Conservation (phyloP, 441 rosid genomes). For the Flueggea neowawraea region DNA sequence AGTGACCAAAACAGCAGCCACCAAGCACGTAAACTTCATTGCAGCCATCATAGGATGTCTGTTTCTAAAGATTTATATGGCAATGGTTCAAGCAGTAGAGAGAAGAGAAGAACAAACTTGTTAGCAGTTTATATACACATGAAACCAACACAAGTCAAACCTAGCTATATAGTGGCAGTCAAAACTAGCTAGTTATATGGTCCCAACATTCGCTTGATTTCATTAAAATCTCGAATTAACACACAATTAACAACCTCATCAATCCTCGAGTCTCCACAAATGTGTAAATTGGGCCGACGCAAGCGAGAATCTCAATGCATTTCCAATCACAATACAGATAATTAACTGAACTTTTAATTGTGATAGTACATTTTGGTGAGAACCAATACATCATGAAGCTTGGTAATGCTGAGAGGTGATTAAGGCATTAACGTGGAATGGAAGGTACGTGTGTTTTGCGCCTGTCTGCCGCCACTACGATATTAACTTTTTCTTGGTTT, state of each 20-base stretch:
- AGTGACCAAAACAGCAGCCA: slow-evolving; percentile 11
- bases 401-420: too few relatives aligned
- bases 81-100: slow-evolving; percentile 4
- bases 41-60: slow-evolving; percentile 10
- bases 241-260: slow-evolving; percentile 17
- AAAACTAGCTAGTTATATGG: not conserved
- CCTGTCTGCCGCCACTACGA: slow-evolving; percentile 63
- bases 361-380: not conserved
- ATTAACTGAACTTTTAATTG: not conserved
- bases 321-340: not conserved
- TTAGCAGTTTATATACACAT: slow-evolving; percentile 1
- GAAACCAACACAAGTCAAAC: slow-evolving; percentile 1
- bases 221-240: not conserved
- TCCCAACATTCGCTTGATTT: slow-evolving; percentile 19
- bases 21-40: slow-evolving; percentile 8
- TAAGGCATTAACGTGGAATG: slow-evolving; percentile 26
- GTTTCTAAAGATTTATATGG: slow-evolving; percentile 2
- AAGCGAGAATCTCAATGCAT: slow-evolving; percentile 27
- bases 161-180: slow-evolving; percentile 12
- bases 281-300: slow-evolving; percentile 24
- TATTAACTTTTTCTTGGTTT: slow-evolving; percentile 3
- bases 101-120: slow-evolving; percentile 13
- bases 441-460: slow-evolving; percentile 51
- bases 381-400: too few relatives aligned
- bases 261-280: slow-evolving; percentile 40